phyloP scores from a whole-genome alignment of 2,329 filamentous ascomycete genomes.

The Nemania bipapillata region DNA sequence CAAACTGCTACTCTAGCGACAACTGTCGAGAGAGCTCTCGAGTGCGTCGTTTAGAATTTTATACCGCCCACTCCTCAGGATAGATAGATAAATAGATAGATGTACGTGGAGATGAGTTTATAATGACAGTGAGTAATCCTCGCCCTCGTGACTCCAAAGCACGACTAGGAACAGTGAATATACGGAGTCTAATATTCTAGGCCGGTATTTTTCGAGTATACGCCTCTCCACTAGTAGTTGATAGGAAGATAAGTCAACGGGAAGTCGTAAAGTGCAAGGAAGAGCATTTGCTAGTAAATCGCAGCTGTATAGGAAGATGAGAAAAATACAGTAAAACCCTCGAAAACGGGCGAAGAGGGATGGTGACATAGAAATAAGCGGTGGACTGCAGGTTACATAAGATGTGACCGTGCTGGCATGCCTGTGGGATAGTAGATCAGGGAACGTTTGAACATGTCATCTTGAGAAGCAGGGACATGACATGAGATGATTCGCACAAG shows the following conservation, averaged over 20 bases:
- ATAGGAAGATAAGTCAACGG: neutral
- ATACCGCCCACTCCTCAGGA: neutral
- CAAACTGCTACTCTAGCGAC: neutral
- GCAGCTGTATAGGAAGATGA: conserved; percentile 1
- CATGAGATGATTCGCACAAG: conserved; percentile 42
- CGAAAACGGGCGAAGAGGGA: conserved; percentile 22
- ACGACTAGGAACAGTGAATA: neutral
- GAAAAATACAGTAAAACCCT: conserved; percentile 1
- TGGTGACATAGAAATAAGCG: conserved; percentile 39
- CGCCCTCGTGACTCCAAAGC: neutral
- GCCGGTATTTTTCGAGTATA: conserved; percentile 1
- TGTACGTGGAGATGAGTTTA: neutral
- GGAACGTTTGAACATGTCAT: conserved; percentile 35
- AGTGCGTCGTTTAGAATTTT: conserved; percentile 4
- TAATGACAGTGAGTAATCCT: conserved; percentile 1
- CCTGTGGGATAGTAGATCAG: conserved; percentile 29
- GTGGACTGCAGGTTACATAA: conserved; percentile 37
- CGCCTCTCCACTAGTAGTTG: neutral
- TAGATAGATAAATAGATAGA: conserved; percentile 11
- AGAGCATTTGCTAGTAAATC: neutral
- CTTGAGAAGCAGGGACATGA: conserved; percentile 35
- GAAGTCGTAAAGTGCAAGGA: neutral
- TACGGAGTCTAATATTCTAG: neutral
- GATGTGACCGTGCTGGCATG: conserved; percentile 22
- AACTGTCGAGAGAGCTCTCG: neutral